phyloP scores from a whole-genome alignment of 2,329 filamentous ascomycete genomes.

The Talaromyces sp. region DNA sequence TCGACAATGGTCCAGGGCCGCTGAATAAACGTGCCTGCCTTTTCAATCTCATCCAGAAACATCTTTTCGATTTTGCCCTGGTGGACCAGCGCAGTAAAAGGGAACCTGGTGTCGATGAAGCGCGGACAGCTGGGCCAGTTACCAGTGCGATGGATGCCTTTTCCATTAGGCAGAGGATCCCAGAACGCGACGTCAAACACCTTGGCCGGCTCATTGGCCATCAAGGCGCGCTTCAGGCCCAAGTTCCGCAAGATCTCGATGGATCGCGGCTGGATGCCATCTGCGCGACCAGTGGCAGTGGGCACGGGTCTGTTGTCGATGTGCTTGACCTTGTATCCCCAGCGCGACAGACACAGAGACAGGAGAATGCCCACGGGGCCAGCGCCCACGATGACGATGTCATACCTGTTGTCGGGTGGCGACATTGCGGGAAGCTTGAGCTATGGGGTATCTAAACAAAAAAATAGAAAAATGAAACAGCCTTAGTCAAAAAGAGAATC shows the following conservation, averaged over 20 bases:
- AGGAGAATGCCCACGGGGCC: constrained; percentile 84
- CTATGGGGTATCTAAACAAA: background rate
- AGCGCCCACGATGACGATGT: constrained; percentile 78
- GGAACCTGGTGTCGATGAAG: constrained; percentile 64
- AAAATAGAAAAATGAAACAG: background rate
- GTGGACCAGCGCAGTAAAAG: constrained; percentile 58
- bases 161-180: constrained; percentile 48
- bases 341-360: constrained; percentile 79
- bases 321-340: constrained; percentile 93
- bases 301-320: constrained; percentile 86
- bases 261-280: constrained; percentile 86
- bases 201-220: constrained; percentile 79
- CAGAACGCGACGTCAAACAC: constrained; percentile 69
- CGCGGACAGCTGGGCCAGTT: constrained; percentile 83
- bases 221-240: constrained; percentile 80
- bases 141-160: constrained; percentile 55
- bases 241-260: constrained; percentile 83
- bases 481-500: background rate
- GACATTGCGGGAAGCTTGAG: constrained; percentile 1
- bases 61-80: constrained; percentile 59
- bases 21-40: constrained; percentile 51
- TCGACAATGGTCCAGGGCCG: constrained; percentile 57
- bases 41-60: constrained; percentile 56
- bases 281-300: constrained; percentile 77
- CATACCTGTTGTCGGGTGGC: constrained; percentile 37